A percentile compares a stretch with the other conserved stretches of the same genome.
These are phyloP conservation scores for Didymella sp. DNA, from an alignment of 2,329 filamentous ascomycete genomes.

Conservation along the genomic window DNA sequence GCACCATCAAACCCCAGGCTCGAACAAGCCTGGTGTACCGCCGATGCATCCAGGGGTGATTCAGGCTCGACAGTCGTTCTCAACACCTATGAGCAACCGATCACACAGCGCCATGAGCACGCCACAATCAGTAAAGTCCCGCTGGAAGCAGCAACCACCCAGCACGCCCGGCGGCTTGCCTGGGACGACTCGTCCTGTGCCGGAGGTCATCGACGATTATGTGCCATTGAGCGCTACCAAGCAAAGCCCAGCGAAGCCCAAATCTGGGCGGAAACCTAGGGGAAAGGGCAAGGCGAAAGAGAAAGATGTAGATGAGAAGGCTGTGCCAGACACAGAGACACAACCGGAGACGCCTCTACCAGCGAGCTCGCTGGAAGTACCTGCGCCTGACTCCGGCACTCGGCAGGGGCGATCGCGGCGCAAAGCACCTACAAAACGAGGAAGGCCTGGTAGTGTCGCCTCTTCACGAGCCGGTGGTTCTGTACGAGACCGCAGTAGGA, in stretches of 20 bases:
- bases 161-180: slow-evolving; percentile 24
- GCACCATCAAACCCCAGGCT: slow-evolving; percentile 24
- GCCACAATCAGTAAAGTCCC: slow-evolving; percentile 40
- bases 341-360: slow-evolving; percentile 26
- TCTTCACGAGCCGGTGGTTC: slow-evolving; percentile 57
- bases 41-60: slow-evolving; percentile 35
- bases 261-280: slow-evolving; percentile 34
- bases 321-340: slow-evolving; percentile 21
- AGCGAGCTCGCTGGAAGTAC: slow-evolving; percentile 27
- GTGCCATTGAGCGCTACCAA: slow-evolving; percentile 25
- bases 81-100: slow-evolving; percentile 35
- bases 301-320: slow-evolving; percentile 24
- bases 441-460: slow-evolving; percentile 52
- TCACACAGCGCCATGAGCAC: slow-evolving; percentile 38
- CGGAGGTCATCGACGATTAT: slow-evolving; percentile 41
- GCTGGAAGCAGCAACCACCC: slow-evolving; percentile 35
- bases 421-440: slow-evolving; percentile 38
- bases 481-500: slow-evolving; percentile 54
- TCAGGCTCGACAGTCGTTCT: slow-evolving; percentile 35
- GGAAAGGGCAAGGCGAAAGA: slow-evolving; percentile 39
- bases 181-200: slow-evolving; percentile 31
- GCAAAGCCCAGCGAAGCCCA: slow-evolving; percentile 31
- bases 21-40: slow-evolving; percentile 25
- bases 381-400: slow-evolving; percentile 34
- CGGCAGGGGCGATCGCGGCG: slow-evolving; percentile 43